Evolutionary conservation across 163 green algal species (phyloP), one percentile per base, ranked within the genome.

Genomic region (Volvox carteri): DNA sequence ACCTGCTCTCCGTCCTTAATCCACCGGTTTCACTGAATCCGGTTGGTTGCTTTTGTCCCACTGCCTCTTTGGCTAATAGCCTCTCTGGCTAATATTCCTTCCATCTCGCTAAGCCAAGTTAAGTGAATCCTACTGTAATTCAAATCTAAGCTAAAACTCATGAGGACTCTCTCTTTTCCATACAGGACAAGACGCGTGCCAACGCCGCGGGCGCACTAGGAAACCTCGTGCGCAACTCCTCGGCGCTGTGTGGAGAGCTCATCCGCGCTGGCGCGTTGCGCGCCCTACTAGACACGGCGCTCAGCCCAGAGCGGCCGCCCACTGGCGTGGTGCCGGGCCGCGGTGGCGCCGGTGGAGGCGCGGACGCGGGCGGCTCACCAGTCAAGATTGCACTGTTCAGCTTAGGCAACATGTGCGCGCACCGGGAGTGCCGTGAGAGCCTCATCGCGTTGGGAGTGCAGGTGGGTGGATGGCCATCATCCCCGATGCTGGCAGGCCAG

Each of bases 181-280:
- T 23, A 23, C 65, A 95, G 37, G 96, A 98, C 84, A 98, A 98
- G 84, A 99, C 96, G 30, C 93, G 96, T 4, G 96, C 96, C 77
- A 99, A 99, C 89, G 98, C 98, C 0, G 97, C 97, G 0, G 98
- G 98, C 4, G 98, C 98, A 5, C 94, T 99, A 21, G 98, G 98
- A 73, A 99, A 99, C 95, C 94, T 99, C 4, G 96, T 93, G 39
- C 90, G 93, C 74, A 95, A 95, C 91, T 90, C 58, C 67, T 78
- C 54, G 16, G 39, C 79, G 54, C 93, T 99, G 16, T 98, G 96
- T 89, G 78, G 81, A 0, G 93, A 97, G 62, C 87, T 99, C 46
- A 90, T 99, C 44, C 72, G 92, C 30, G 91, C 93, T 0, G 95
- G 95, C 0, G 97, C 97, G 0, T 72, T 97, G 42, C 72, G 90